These are phyloP conservation scores for Aspergillus sp. DNA, from an alignment of 2,329 filamentous ascomycete species.

Conservation along the genomic window DNA sequence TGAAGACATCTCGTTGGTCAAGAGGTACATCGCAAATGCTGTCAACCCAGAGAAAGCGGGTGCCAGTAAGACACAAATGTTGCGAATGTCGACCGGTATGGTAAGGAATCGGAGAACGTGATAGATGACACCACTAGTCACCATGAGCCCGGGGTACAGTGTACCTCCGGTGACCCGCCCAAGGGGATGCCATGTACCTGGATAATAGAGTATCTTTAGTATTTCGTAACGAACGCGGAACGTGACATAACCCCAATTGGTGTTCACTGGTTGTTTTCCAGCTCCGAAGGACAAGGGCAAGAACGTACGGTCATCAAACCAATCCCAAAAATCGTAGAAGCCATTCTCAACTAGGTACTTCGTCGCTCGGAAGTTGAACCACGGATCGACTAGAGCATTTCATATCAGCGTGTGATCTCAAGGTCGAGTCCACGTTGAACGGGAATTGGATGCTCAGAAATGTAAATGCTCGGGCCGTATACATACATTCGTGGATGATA, in stretches of 20 bases:
- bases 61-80: constrained; percentile 95
- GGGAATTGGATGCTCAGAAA: not conserved
- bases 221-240: not conserved
- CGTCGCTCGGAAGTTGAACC: constrained; percentile 99
- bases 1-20: constrained; percentile 97
- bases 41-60: constrained; percentile 93
- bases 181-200: constrained; percentile 93
- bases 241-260: not conserved
- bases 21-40: constrained; percentile 86
- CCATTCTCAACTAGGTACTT: constrained; percentile 97
- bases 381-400: constrained; percentile 76
- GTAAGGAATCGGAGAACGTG: constrained; percentile 85
- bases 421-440: not conserved
- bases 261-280: not conserved
- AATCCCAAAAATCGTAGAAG: constrained; percentile 99
- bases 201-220: constrained; percentile 1
- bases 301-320: constrained; percentile 90
- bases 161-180: constrained; percentile 97
- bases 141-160: constrained; percentile 98
- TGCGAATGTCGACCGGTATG: constrained; percentile 94
- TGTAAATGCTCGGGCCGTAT: constrained; percentile 8
- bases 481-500: constrained; percentile 99
- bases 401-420: not conserved
- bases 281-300: constrained; percentile 6
- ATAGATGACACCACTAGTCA: constrained; percentile 96